phyloP scores from a whole-genome alignment of 176 grass and related monocot species.

The Oryza brachyantha region DNA sequence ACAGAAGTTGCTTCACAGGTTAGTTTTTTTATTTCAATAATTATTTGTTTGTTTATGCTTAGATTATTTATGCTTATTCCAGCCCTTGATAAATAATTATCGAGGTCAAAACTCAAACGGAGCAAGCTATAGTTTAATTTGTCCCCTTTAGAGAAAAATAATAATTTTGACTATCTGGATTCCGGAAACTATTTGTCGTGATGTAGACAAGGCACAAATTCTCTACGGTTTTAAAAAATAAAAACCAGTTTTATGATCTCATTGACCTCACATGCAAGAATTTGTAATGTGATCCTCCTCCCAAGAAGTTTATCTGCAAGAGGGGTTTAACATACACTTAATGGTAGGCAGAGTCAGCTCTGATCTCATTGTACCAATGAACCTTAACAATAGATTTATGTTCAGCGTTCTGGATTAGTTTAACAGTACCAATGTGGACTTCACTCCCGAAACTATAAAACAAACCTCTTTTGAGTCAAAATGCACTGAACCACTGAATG shows the following conservation, averaged over 20 bases:
- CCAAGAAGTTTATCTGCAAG: not conserved
- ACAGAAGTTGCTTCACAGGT: constrained; percentile 2
- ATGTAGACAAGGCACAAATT: constrained; percentile 9
- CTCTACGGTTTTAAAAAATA: not conserved
- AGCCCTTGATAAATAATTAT: constrained; percentile 9
- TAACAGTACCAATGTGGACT: constrained; percentile 26
- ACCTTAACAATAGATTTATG: constrained; percentile 35
- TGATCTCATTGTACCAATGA: constrained; percentile 11
- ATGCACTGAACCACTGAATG: constrained; percentile 29
- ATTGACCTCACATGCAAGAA: constrained; percentile 20
- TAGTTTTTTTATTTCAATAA: constrained; percentile 1
- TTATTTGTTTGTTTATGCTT: not conserved
- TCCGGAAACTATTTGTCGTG: not conserved
- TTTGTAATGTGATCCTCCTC: not conserved
- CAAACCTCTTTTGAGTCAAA: constrained; percentile 13
- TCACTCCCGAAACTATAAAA: constrained; percentile 15
- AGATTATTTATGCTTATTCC: constrained; percentile 17
- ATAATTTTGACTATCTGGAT: constrained; percentile 25
- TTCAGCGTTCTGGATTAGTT: constrained; percentile 26
- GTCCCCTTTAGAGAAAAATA: not conserved
- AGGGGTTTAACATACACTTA: not conserved
- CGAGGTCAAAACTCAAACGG: constrained; percentile 2
- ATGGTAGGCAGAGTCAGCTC: constrained; percentile 17
- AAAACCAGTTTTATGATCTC: not conserved
- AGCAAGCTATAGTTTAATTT: constrained; percentile 4